Base-by-base conservation (phyloP, 2,329 filamentous ascomycete species). In the Penicillium sp. region DNA sequence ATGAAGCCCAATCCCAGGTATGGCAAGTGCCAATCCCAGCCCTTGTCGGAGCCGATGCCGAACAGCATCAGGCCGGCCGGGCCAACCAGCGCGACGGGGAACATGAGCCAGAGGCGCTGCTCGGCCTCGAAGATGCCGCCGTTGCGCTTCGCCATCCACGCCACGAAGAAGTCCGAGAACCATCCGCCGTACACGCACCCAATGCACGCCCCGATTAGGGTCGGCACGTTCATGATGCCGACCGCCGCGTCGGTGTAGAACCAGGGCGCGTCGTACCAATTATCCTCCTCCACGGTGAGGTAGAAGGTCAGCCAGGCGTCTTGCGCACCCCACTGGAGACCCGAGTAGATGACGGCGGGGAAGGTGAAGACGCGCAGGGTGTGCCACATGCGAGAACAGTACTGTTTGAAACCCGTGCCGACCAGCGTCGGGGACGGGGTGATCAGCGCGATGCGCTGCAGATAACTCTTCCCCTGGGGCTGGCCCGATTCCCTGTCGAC, bases 291-390 rank as follows among this genome's bases (percentile, higher is more conserved):
- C 1, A 80, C 69, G 0, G 77, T 80, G 20, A 79, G 64, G 47
- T 80, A 79, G 54, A 81, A 80, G 1, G 74, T 75, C 15, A 81
- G 61, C 60, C 77, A 79, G n/a, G 77, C 75, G 48, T 79, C 77
- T 56, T 80, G 78, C 19, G 75, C 67, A 3, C 77, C 77, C 77
- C 77, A 80, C 52, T 80, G 77, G 16, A 80, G 57, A 7, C 77
- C 77, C 2, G 76, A 75, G 45, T 74, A 80, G 47, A 77, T 69
- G 7, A 80, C 76, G 1, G 77, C 77, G 0, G 77, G 77, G 43
- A 80, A 79, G 2, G 70, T 68, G 53, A 80, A 79, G 28, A 80
- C 64, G n/a, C 75, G 71, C 35, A 80, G 60, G 0, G 74, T 79
- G 48, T 79, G 73, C 49, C 72, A 74, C 2, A 80, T 64, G 2